Evolutionary conservation across 108 stramenopile species (phyloP).

Genomic region (Halocafeteria seosinensis): DNA sequence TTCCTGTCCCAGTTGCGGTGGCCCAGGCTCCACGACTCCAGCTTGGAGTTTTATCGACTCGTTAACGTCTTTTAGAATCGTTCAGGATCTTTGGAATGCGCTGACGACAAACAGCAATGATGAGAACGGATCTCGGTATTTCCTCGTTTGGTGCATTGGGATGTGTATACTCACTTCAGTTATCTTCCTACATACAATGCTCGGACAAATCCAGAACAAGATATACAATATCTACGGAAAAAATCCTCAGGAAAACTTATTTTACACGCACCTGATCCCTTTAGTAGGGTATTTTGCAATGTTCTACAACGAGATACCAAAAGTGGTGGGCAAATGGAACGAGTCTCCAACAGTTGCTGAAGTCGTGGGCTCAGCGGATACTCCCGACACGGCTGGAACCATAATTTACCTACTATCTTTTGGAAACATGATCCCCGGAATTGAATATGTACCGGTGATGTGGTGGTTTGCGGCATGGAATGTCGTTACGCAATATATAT

Average conservation of each 20-base stretch:
- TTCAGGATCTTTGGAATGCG: not conserved
- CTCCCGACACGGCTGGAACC: not conserved
- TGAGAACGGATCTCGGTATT: too few relatives aligned
- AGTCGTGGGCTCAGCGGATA: not conserved
- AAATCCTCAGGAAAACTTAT: not conserved
- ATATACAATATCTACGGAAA: not conserved
- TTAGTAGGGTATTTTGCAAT: not conserved
- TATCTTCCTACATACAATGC: not conserved
- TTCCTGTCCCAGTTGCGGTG: too few relatives aligned
- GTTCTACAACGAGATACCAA: not conserved
- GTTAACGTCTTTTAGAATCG: too few relatives aligned
- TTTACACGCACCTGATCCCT: slow-evolving; percentile 9
- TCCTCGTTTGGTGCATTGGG: slow-evolving; percentile 6
- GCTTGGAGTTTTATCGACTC: too few relatives aligned
- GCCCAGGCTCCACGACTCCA: not conserved
- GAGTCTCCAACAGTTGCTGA: not conserved
- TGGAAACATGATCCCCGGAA: too few relatives aligned
- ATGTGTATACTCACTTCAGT: slow-evolving; percentile 1
- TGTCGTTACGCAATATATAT: slow-evolving; percentile 5
- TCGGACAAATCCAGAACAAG: slow-evolving; percentile 1
- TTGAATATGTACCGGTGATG: not conserved
- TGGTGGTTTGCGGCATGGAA: not conserved
- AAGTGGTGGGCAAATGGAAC: not conserved
- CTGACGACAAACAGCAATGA: not conserved
- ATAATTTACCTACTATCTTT: slow-evolving; percentile 8